Base-by-base conservation (phyloP, 179 eudicot genomes). In the Amaranthus tricolor region DNA sequence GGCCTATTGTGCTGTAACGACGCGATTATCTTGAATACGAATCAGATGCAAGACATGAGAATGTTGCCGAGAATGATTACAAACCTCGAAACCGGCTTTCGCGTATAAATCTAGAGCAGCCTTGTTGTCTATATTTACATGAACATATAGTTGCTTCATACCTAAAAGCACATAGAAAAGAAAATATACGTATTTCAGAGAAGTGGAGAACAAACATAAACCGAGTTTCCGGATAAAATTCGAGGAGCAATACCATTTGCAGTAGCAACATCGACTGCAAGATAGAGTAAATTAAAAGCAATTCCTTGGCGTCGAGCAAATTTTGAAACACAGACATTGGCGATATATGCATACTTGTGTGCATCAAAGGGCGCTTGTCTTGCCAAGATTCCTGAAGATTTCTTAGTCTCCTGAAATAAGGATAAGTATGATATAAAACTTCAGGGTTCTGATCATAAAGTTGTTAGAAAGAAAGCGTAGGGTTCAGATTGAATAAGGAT, bases 321-420 rank as follows among this genome's bases (percentile, higher is more conserved):
- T 84, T 88, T 90, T 49, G 91, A 78, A 75, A 92, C 95, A 84
- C 88, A 85, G 74, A 88, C 89, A 79, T 92, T 90, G 16, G 97
- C 89, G 76, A 89, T 69, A 69, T 91, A 92, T 69, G 91, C 95
- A 81, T 92, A 92, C 71, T 81, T 86, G 62, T 80, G 88, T 47
- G 86, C 83, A 66, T 82, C 86, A 79, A 71, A 86, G 54, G 89
- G 87, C 77, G 78, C 93, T 62, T 82, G 87, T 78, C 81, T 73
- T 52, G 88, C 87, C 74, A 91, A 80, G 73, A 83, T 80, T 68
- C 80, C 64, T 19, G 89, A 82, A 45, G 77, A 62, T 77, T 76
- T 82, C 78, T 80, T 84, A 21, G 21, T 76, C 81, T 84, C 92
- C 97, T 89, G 78, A 74, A 73, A 61, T 62, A 67, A 19, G 61